Evolutionary conservation across 2,329 filamentous ascomycete genomes (phyloP).

Genomic region (Epichloe gansuensis): DNA sequence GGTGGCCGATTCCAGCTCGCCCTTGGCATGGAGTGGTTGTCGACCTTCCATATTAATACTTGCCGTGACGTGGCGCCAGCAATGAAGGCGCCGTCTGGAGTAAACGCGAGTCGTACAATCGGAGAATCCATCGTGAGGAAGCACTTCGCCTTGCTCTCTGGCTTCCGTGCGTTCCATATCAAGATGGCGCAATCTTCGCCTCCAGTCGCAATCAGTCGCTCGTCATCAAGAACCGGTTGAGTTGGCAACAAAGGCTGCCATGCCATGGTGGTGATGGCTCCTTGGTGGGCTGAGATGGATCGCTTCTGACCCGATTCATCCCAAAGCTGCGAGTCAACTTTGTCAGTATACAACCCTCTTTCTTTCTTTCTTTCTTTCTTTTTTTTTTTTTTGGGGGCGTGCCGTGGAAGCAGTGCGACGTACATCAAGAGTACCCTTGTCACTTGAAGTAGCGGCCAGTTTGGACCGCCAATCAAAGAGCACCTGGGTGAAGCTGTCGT

Average conservation of each 20-base stretch:
- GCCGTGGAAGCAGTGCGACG: constrained; percentile 16
- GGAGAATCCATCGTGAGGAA: constrained; percentile 49
- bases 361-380: neutral
- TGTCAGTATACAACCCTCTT: neutral
- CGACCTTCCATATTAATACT: constrained; percentile 54
- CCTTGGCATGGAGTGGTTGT: constrained; percentile 43
- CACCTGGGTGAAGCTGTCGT: constrained; percentile 42
- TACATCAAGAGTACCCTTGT: constrained; percentile 49
- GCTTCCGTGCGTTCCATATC: constrained; percentile 47
- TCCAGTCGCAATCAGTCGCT: constrained; percentile 48
- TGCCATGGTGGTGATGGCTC: constrained; percentile 43
- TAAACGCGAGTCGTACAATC: constrained; percentile 48
- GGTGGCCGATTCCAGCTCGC: constrained; percentile 46
- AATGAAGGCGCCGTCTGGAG: constrained; percentile 50
- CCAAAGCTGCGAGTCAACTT: constrained; percentile 35
- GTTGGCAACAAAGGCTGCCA: constrained; percentile 42
- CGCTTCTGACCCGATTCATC: constrained; percentile 39
- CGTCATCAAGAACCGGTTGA: constrained; percentile 29
- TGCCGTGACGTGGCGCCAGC: constrained; percentile 47
- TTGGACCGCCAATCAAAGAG: constrained; percentile 43
- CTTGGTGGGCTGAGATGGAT: constrained; percentile 47
- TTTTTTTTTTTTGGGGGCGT: neutral
- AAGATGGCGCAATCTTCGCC: constrained; percentile 51
- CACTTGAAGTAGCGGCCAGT: constrained; percentile 46
- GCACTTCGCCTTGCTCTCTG: constrained; percentile 43